Percentiles rank a stretch among this genome's conserved stretches.
phyloP scores from a whole-genome alignment of 2,329 filamentous ascomycete species.

The Colletotrichum lupini region DNA sequence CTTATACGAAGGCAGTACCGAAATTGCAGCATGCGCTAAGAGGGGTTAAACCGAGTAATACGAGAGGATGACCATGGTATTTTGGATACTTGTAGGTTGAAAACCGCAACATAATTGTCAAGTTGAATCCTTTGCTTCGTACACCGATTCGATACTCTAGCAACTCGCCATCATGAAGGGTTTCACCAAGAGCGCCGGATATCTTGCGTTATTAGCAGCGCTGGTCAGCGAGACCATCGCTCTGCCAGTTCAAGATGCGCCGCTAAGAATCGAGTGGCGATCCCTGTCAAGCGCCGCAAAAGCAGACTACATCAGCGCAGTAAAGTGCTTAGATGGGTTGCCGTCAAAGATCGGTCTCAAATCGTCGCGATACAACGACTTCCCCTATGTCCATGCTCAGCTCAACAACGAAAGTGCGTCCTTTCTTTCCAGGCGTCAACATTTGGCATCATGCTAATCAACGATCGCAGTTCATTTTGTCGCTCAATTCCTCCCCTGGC shows the following conservation, averaged over 20 bases:
- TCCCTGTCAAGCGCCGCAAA: background rate
- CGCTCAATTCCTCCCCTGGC: constrained; percentile 48
- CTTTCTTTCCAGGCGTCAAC: no score
- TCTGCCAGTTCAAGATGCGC: background rate
- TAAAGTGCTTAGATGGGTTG: constrained; percentile 42
- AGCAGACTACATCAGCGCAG: constrained; percentile 35
- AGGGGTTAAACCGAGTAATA: background rate
- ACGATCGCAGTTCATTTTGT: constrained; percentile 41
- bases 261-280: constrained; percentile 21
- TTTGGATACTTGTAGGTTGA: background rate
- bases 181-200: background rate
- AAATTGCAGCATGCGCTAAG: background rate
- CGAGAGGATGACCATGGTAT: background rate
- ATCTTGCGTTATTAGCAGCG: background rate
- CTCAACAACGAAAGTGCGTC: constrained; percentile 29
- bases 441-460: background rate
- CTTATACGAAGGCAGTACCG: background rate
- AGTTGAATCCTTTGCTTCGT: background rate
- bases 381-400: constrained; percentile 42
- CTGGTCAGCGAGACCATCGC: background rate
- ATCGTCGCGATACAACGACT: constrained; percentile 45
- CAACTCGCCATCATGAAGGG: background rate
- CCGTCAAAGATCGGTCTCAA: constrained; percentile 41
- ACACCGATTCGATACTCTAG: background rate
- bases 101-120: background rate